These are phyloP conservation scores for Apiotrichum domesticum DNA, from an alignment of 1,284 basidiomycete genomes.

Conservation along the genomic window DNA sequence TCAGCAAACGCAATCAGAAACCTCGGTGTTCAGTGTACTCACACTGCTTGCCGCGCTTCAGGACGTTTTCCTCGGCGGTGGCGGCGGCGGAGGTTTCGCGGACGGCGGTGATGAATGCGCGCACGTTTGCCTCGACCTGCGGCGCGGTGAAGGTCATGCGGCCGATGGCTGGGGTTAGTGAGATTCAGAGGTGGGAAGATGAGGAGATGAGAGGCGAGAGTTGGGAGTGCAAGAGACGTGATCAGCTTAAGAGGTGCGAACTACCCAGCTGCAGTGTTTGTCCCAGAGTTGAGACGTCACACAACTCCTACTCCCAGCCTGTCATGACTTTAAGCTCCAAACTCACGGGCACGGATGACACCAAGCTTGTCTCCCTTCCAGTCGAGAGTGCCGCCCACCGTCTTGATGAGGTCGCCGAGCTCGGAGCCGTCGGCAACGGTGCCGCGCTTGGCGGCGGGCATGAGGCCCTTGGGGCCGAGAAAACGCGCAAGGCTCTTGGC, in stretches of 20 bases:
- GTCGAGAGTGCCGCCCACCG: slow-evolving; percentile 74
- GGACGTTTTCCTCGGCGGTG: slow-evolving; percentile 12
- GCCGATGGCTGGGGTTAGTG: slow-evolving; percentile 12
- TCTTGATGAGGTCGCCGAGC: slow-evolving; percentile 69
- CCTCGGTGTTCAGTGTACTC: slow-evolving; percentile 2
- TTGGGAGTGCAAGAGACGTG: too few species aligned
- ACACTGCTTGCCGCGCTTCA: slow-evolving; percentile 23
- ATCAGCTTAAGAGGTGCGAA: too few species aligned
- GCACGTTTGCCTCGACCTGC: slow-evolving; percentile 73
- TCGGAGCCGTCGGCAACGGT: slow-evolving; percentile 76
- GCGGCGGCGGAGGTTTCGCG: slow-evolving; percentile 23
- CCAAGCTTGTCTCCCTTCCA: slow-evolving; percentile 90
- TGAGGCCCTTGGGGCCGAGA: slow-evolving; percentile 87
- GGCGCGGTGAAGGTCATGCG: slow-evolving; percentile 67
- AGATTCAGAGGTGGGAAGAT: too few species aligned
- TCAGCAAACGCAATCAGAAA: background rate
- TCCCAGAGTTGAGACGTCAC: too few species aligned
- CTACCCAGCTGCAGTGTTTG: too few species aligned
- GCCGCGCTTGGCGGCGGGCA: slow-evolving; percentile 90
- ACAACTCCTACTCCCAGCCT: too few species aligned
- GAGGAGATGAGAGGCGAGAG: too few species aligned
- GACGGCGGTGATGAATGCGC: slow-evolving; percentile 70
- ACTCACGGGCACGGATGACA: slow-evolving; percentile 61
- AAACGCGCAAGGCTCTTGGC: slow-evolving; percentile 77
- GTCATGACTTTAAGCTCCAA: too few species aligned